phyloP scores from a whole-genome alignment of 2,329 filamentous ascomycete species.

The Clonostachys sp. region DNA sequence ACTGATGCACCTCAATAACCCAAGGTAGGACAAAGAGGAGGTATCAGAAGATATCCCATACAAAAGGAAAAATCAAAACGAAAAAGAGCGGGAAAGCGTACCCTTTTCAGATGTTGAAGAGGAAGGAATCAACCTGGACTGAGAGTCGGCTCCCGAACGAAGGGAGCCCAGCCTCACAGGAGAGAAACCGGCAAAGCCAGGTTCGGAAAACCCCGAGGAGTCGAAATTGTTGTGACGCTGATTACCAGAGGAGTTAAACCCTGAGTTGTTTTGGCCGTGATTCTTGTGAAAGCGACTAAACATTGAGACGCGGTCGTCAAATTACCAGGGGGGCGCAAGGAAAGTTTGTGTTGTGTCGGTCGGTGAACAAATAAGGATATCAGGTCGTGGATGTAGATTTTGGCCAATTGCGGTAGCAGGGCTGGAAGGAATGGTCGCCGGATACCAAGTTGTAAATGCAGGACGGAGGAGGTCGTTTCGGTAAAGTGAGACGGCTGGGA shows the following conservation, averaged over 20 bases:
- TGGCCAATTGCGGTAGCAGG: background rate
- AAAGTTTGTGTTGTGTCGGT: constrained; percentile 4
- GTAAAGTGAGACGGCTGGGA: no score
- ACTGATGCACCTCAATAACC: no score
- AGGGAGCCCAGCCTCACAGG: background rate
- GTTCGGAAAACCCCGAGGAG: background rate
- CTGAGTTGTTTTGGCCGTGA: constrained; percentile 9
- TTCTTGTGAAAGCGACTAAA: constrained; percentile 27
- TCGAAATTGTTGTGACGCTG: constrained; percentile 1
- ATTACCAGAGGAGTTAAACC: constrained; percentile 3
- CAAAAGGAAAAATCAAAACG: no score
- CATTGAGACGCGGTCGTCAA: constrained; percentile 19
- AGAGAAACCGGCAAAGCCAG: background rate
- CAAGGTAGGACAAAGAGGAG: no score
- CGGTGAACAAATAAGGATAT: background rate
- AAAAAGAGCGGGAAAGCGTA: no score
- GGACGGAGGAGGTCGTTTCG: no score
- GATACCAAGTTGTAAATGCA: no score
- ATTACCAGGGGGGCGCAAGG: no score
- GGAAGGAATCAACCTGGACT: background rate
- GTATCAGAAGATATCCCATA: no score
- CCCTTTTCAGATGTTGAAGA: no score
- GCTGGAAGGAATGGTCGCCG: no score
- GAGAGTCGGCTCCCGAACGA: background rate
- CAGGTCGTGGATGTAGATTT: background rate